Percentiles rank a stretch among this genome's conserved stretches.
Conservation (phyloP, 108 stramenopile genomes). For the Seminavis robusta region DNA sequence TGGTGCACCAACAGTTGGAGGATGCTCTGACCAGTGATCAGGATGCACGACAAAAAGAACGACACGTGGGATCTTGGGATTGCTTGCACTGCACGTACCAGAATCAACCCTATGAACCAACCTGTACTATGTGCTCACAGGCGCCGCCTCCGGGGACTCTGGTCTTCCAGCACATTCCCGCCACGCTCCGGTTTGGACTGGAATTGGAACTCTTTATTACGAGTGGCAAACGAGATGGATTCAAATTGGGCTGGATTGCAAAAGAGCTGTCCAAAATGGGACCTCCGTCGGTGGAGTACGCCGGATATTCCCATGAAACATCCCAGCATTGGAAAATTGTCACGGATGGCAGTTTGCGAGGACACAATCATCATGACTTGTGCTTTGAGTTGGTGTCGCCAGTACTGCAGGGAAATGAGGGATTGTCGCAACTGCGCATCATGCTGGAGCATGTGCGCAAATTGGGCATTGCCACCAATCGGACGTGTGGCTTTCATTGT, state of each 20-base stretch:
- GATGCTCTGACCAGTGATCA: not conserved
- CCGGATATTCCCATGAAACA: constrained; percentile 11
- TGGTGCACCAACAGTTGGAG: not conserved
- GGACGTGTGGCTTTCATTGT: constrained; percentile 9
- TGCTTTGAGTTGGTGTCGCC: constrained; percentile 19
- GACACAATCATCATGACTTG: constrained; percentile 5
- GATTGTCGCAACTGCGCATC: not conserved
- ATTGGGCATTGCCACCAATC: constrained; percentile 11
- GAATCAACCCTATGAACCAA: constrained; percentile 5
- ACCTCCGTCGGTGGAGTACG: not conserved
- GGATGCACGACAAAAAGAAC: not conserved
- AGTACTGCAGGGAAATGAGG: not conserved
- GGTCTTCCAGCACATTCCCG: not conserved
- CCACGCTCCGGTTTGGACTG: not conserved
- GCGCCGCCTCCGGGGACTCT: constrained; percentile 7
- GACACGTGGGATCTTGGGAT: constrained; percentile 1
- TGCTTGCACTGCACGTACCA: constrained; percentile 4
- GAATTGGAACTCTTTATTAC: constrained; percentile 10
- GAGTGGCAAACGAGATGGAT: constrained; percentile 13
- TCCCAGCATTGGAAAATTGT: constrained; percentile 8
- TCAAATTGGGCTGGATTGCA: constrained; percentile 1
- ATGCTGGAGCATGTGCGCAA: constrained; percentile 3
- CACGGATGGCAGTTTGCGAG: constrained; percentile 8
- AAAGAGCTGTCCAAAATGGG: not conserved
- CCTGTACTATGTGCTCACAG: not conserved